Evolutionary conservation across 805 yeast genomes (phyloP), one percentile per base, ranked within the genome.

Genomic region (Teunomyces aglyptinius): DNA sequence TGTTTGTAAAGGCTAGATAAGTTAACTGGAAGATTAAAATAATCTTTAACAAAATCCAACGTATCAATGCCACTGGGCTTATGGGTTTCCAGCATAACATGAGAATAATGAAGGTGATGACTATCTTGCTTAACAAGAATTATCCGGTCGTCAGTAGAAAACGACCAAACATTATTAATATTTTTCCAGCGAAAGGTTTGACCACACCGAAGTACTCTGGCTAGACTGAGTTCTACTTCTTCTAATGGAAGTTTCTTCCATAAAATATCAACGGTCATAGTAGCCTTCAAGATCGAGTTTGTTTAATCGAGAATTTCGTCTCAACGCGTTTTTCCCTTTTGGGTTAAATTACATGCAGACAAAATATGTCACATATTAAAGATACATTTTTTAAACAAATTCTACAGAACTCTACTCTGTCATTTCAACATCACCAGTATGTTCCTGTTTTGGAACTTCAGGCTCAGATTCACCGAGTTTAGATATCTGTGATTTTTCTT

Each of bases 131-230:
- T 77, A 20, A 92, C 64, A 20, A 89, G 69, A 1, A 91, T 65
- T 5, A 90, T 80, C 44, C 83, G 70, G 49, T 82, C 82, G 12
- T 70, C 63, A 19, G 81, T 61, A 0, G 89, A 76, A 50, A 85
- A 83, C 0, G 87, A 75, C 89, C 89, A 92, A 6, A 76, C 71
- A 42, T 72, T 73, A 50, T 81, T 75, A 40, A 78, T 70, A 48
- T 76, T 77, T 56, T 82, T 82, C 96, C 96, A 88, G 44, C 87
- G 65, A 57, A 89, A 89, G 0, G 95, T 83, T 67, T 89, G 96
- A 1, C 96, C 96, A 58, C 96, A 86, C 36, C 94, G 69, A 24
- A 89, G 70, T 0, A 89, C 91, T 33, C 80, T 78, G 3, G 81
- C 64, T 3, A 89, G 64, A n/a, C 76, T 65, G 1, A 87, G 68